Evolutionary conservation across 2,329 filamentous ascomycete species (phyloP).

Genomic region (Paradendryphiella salina): DNA sequence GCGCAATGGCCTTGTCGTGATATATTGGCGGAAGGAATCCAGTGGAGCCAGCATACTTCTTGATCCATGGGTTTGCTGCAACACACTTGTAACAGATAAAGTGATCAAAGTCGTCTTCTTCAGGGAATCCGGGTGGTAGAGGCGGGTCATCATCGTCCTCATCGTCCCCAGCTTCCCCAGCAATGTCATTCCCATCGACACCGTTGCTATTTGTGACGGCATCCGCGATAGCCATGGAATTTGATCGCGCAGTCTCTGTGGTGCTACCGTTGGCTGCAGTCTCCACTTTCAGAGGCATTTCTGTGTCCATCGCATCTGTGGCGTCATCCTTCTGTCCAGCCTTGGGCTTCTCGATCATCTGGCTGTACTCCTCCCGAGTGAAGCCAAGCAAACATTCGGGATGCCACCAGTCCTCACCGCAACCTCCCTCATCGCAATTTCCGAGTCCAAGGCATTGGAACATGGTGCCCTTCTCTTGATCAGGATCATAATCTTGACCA

Average conservation of each 20-base stretch:
- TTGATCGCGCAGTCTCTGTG: conserved; percentile 16
- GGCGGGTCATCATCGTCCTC: conserved; percentile 61
- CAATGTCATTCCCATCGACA: conserved; percentile 41
- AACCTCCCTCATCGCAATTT: conserved; percentile 77
- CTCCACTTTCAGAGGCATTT: conserved; percentile 3
- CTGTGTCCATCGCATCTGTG: conserved; percentile 17
- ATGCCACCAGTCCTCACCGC: conserved; percentile 98
- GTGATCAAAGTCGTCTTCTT: conserved; percentile 84
- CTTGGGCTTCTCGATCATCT: conserved; percentile 35
- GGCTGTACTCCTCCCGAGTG: conserved; percentile 71
- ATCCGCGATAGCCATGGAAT: conserved; percentile 24
- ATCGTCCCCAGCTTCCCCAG: conserved; percentile 58
- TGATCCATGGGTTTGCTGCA: conserved; percentile 87
- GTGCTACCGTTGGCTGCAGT: conserved; percentile 11
- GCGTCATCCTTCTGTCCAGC: conserved; percentile 12
- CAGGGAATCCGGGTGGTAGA: conserved; percentile 81
- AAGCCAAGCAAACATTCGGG: conserved; percentile 87
- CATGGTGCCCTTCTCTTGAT: conserved; percentile 94
- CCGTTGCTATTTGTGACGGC: conserved; percentile 25
- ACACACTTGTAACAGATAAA: conserved; percentile 95
- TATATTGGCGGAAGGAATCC: conserved; percentile 80
- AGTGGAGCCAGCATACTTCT: conserved; percentile 75
- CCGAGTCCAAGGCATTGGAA: conserved; percentile 93
- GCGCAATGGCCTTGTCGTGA: conserved; percentile 39
- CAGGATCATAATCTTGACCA: conserved; percentile 81